Conservation (phyloP, 352 stramenopile species). For the Phytophthora vignae region DNA sequence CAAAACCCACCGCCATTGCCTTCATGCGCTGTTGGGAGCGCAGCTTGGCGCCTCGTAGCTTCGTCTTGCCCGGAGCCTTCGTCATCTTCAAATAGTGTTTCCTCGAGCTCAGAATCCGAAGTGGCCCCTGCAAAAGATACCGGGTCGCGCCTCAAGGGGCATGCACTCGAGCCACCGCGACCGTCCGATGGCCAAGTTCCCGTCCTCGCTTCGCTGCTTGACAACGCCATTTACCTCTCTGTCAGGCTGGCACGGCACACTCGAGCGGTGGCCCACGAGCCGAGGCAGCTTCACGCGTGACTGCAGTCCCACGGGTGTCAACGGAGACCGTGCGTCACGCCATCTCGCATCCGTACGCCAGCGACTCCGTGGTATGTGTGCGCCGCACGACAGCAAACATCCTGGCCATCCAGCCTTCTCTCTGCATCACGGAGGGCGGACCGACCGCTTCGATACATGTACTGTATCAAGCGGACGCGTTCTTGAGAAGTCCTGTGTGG, state of each 20-base stretch:
- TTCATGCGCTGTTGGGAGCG: constrained; percentile 13
- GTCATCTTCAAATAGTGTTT: neutral
- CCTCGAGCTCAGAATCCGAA: constrained; percentile 8
- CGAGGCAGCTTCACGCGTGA: neutral
- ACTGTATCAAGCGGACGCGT: too few species aligned
- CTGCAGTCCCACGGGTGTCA: constrained; percentile 4
- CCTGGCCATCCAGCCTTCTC: too few species aligned
- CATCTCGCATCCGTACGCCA: constrained; percentile 3
- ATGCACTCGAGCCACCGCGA: neutral
- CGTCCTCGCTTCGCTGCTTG: neutral
- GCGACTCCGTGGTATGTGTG: constrained; percentile 2
- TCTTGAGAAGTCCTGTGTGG: too few species aligned
- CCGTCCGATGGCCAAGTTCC: neutral
- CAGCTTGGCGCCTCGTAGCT: constrained; percentile 1
- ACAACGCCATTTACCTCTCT: neutral
- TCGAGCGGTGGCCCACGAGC: neutral
- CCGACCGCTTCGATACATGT: too few species aligned
- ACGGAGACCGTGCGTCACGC: neutral
- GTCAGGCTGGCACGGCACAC: neutral
- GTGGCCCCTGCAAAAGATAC: neutral
- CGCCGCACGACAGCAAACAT: neutral
- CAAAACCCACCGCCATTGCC: constrained; percentile 21
- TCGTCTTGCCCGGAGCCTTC: neutral
- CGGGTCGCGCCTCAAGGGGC: constrained; percentile 4
- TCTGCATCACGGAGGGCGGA: too few species aligned